Evolutionary conservation across 1,139 yeast species (phyloP), one percentile per base, ranked within the genome.

Genomic region (Saccharomyces hybrid): DNA sequence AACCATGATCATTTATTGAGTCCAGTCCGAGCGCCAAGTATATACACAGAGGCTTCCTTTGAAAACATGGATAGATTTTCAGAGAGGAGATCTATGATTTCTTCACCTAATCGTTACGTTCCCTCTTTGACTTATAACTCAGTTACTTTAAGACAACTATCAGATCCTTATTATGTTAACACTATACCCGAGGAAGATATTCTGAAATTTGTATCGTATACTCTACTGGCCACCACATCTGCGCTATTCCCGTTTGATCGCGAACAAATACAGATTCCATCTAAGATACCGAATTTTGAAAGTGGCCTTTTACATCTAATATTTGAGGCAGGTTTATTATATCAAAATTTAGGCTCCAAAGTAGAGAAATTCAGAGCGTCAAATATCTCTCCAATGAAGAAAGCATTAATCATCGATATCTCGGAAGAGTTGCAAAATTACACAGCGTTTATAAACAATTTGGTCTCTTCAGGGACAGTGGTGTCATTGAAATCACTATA

Each of bases 311-410:
- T 88, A 38, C 81, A 79, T 54, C 72, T 76, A 51, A 71, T 88
- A 1, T 73, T 86, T 49, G 97, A 91, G 67, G 84, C 89, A 1
- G 95, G 90, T 0, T 70, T 91, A 48, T 72, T 89, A 6, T 88
- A 81, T 70, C 78, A 77, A 55, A 70, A 73, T 53, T 68, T 88
- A 44, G 68, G 69, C 11, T 53, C 58, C 1, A 68, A 68, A 32
- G 64, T 76, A 13, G 77, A 73, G 38, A 31, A 57, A 16, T 58
- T 70, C 54, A 68, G 67, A 58, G 60, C 60, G 51, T 56, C 63
- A 48, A 54, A 61, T 59, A 59, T 67, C 4, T 79, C 87, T 1
- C 83, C 89, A 8, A 78, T 86, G 5, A 80, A 80, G 57, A 83
- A 82, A 49, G 86, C 96, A 2, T 80, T 85, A 50, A 61, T 80